Evolutionary conservation across 139 green algal genomes (phyloP), one percentile per base, ranked within the genome.

Genomic region (Prasinococcaceae sp.): DNA sequence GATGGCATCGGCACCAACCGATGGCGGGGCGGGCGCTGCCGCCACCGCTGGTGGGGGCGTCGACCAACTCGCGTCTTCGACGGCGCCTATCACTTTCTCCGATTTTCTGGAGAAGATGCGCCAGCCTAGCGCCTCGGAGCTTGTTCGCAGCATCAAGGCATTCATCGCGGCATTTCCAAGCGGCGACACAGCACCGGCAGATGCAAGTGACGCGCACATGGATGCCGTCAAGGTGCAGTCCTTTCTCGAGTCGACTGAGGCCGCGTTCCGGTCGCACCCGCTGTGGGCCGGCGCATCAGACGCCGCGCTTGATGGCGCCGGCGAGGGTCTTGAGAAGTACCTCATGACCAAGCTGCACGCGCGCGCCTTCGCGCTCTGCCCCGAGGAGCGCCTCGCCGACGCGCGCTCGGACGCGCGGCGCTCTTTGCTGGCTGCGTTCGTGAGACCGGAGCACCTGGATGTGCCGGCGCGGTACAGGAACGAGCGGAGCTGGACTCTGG

Each of bases 281-380:
- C 60, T 93, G 46, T 98, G 84, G 81, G 57, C 60, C 3, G 77
- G 69, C 19, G 59, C 58, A 20, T 65, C 47, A 1, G 19, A 55
- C 2, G 66, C 61, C 14, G 68, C 67, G 30, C 53, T 79, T 6
- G 70, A 79, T n/a, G 58, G 57, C 12, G 60, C 67, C 9, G 68
- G 62, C 16, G 70, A 94, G 81, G 88, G 84, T 12, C 57, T 97
- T 49, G 89, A 97, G 55, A 94, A 94, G 68, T 98, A 98, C 53
- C 56, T 96, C 23, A 82, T 94, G 74, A 94, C 81, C 22, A 96
- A 96, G 70, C 66, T 96, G 44, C 83, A 86, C 59, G 62, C 78
- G 23, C 69, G 28, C 1, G 81, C 71, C 1, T 98, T 96, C 65
- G 75, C 47, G 0, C 27, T 63, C 8, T 59, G 40, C 6, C 39